Evolutionary conservation across 805 yeast genomes (phyloP), one percentile per base, ranked within the genome.

Genomic region (Yamadazyma ubonensis): DNA sequence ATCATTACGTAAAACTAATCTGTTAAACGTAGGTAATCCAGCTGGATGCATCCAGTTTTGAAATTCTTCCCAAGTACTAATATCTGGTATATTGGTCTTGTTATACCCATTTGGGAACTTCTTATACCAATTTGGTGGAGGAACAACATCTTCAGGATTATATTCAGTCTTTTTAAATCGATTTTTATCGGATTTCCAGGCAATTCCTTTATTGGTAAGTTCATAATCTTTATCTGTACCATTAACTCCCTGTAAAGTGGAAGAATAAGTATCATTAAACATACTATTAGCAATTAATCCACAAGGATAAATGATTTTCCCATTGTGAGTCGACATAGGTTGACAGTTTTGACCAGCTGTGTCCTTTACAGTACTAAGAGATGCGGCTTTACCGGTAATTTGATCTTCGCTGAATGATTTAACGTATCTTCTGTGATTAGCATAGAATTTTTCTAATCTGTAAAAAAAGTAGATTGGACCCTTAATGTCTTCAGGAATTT

Each of bases 271-370:
- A 53, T 86, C 95, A 59, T 86, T 86, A 63, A 85, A 86, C 51
- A 83, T 51, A 7, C 90, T 76, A 58, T 86, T 86, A 12, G 95
- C 93, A 54, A 86, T 85, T 44, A 86, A 67, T 1, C 95, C 95
- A 62, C 95, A 86, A 10, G 95, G 95, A 54, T 86, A 86, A 45
- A 74, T 73, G 37, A 66, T 74, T 60, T 63, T 76, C 11, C 82
- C 82, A 19, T 65, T 45, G 2, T 54, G 37, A 43, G 67, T 58
- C 6, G 67, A 56, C 42, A 70, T 60, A 10, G 75, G 75, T 49
- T 67, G 54, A 48, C 75, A 70, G 51, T 70, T 70, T 45, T 65
- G 68, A 2, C 75, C 75, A n/a, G 57, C 63, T 5, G 71, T 62
- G 48, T 68, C 53, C 44, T 66, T 67, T 39, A 70, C 63, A 19